Evolutionary conservation across 306 rosid species (phyloP), one percentile per base, ranked within the genome.

Genomic region (Vicia villosa): DNA sequence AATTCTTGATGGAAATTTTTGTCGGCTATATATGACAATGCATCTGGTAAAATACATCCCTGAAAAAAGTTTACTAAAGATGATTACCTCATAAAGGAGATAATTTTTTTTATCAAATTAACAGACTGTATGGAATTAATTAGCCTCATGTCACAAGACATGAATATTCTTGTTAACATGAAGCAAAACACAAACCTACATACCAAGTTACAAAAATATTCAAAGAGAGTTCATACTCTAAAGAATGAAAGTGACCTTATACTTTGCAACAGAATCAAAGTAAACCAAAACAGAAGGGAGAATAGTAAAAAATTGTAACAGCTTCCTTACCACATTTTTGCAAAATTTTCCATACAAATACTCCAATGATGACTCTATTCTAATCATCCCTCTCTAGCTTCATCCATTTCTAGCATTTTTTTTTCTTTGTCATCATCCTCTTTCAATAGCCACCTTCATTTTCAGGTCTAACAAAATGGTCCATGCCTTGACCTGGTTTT

Each of bases 131-230:
- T 4, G 32, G 19, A 43, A 64, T 66, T 75, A 26, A 64, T 66
- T 75, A 79, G 66, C 71, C 93, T 81, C 78, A 72, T 78, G 47
- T 57, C 83, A 70, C 86, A 93, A 90, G 97, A 83, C 82, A 86
- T 86, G 87, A 90, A 94, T 82, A 87, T 94, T 86, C 97, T 80
- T 66, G 42, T 46, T 34, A 59, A 72, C 73, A 66, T 59, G 66
- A 93, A 83, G 98, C 82, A 93, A 93, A 86, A 97, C 75, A 90
- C 89, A 85, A 87, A 85, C 78, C 84, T 69, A 59, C 66, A 58
- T 32, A 74, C 20, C 87, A 91, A 89, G 91, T 85, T 68, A 85
- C 17, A 68, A 59, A 28, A 71, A 66, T 80, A 47, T 77, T 72
- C 83, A 66, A 73, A 81, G 70, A 77, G 72, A 66, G 61, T 22